phyloP scores from a whole-genome alignment of 139 green algal species.

The Chlamydomonas eustigma region DNA sequence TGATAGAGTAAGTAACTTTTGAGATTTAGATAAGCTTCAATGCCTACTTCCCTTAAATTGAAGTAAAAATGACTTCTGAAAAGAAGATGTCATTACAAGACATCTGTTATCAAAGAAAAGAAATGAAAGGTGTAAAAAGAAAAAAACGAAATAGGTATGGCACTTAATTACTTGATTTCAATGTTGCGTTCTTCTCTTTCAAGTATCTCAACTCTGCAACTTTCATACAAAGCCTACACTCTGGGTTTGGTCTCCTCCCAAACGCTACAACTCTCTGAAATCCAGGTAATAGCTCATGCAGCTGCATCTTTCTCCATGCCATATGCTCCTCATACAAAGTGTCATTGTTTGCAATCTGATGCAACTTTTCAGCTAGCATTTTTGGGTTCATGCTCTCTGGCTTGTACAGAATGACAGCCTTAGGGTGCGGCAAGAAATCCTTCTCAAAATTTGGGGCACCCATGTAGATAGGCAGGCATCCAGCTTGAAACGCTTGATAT shows the following conservation, averaged over 20 bases:
- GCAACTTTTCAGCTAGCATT: not conserved
- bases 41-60: no score
- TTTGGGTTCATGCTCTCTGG: not conserved
- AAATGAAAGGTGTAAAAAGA: no score
- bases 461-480: constrained; percentile 34
- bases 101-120: no score
- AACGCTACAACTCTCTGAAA: not conserved
- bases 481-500: constrained; percentile 22
- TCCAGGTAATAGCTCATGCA: not conserved
- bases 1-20: no score
- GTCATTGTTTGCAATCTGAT: not conserved
- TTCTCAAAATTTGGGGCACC: constrained; percentile 16
- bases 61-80: no score
- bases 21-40: no score
- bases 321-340: constrained; percentile 7
- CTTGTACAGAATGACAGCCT: not conserved
- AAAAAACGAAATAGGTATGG: no score
- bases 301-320: constrained; percentile 15
- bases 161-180: no score
- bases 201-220: not conserved
- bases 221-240: constrained; percentile 3
- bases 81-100: no score
- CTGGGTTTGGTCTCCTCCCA: not conserved
- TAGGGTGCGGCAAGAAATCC: constrained; percentile 15
- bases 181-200: not conserved